phyloP scores from a whole-genome alignment of 441 rosid species.

The Breynia disticha region DNA sequence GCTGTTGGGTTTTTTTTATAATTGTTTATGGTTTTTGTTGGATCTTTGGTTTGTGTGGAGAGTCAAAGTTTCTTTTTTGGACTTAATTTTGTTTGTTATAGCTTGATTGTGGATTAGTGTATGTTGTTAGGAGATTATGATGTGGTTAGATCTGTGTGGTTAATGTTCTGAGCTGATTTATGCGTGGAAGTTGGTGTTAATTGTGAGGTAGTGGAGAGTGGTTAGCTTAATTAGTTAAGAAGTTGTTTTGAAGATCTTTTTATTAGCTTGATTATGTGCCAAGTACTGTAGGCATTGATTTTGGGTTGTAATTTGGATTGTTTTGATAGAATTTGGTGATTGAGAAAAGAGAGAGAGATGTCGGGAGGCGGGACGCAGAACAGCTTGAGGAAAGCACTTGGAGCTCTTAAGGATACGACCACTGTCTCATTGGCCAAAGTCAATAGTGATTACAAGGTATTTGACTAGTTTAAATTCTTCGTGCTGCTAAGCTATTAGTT shows the following conservation, averaged over 20 bases:
- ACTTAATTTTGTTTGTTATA: background rate
- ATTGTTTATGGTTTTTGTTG: constrained; percentile 1
- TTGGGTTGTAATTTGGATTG: constrained; percentile 3
- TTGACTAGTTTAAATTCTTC: background rate
- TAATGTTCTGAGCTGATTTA: background rate
- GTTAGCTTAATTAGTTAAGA: background rate
- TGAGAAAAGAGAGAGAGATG: constrained; percentile 46
- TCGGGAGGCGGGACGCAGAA: constrained; percentile 85
- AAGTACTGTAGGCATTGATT: constrained; percentile 7
- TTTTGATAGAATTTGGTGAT: constrained; percentile 32
- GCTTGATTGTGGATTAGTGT: background rate
- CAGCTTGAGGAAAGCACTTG: constrained; percentile 89
- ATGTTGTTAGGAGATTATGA: background rate
- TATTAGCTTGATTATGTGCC: too few relatives aligned
- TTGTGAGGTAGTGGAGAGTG: constrained; percentile 1
- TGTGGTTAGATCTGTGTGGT: background rate
- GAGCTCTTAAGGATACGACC: constrained; percentile 91
- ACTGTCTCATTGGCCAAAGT: constrained; percentile 96
- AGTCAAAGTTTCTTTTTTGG: constrained; percentile 3
- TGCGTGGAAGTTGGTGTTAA: background rate
- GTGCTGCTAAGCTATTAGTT: background rate
- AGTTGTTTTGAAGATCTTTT: too few relatives aligned
- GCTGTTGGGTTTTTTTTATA: background rate
- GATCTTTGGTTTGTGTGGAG: constrained; percentile 10
- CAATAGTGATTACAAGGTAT: constrained; percentile 88